Evolutionary conservation across 1,284 basidiomycete species (phyloP), one percentile per base, ranked within the genome.

Genomic region (Peniophora sp.): DNA sequence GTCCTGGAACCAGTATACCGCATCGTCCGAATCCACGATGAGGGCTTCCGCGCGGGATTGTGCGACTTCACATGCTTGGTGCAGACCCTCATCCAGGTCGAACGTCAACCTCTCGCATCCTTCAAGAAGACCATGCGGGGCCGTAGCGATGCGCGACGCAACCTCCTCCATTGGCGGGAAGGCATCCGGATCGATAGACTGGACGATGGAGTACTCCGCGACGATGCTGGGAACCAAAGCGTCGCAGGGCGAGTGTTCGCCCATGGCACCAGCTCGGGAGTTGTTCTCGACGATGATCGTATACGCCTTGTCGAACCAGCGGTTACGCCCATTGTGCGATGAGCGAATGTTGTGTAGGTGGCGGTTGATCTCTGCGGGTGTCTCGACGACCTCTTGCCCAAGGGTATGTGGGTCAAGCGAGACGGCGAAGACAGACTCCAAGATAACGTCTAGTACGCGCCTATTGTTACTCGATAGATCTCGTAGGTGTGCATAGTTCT

Each of bases 281-380:
- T 87, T 91, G 12, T 85, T 83, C 68, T 97, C 94, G 39, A 98
- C 83, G 46, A 90, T 78, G 52, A 97, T 69, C 5, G 84, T 84
- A 43, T 90, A 79, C 2, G 88, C 79, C 70, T 98, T 98, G 73
- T 99, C 96, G 66, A 88, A 92, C 82, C 93, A 97, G 45, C 96
- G 77, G 63, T 98, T 97, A 50, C 79, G 75, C 2, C 84, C 82
- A 51, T 82, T 83, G 53, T 75, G 69, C 8, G 87, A 84, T 0
- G 83, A 82, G 39, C 89, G 85, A 51, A 84, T 75, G 57, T 88
- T 85, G 59, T 83, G 81, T 16, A 97, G 76, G 61, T 96, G 92
- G 1, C 85, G 81, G 59, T 92, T 85, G 47, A 94, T 72, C 46
- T 77, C 67, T 0, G 62, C 53, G 22, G 54, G 63, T 20, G 50